A percentile compares a stretch with the other conserved stretches of the same genome.
phyloP scores from a whole-genome alignment of 2,329 filamentous ascomycete genomes.

The Penicillium glabrum region DNA sequence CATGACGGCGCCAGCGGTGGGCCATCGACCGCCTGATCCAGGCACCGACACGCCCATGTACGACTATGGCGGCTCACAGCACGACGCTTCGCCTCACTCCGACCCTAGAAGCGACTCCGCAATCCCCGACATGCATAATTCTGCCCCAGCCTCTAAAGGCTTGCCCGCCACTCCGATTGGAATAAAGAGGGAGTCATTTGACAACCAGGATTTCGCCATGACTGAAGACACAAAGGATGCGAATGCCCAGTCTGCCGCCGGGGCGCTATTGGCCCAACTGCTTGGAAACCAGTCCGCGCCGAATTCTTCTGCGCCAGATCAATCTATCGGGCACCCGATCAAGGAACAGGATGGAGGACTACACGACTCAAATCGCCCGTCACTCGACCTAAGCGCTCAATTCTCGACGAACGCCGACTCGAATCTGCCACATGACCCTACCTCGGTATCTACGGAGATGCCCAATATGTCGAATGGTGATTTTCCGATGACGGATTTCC shows the following conservation, averaged over 20 bases:
- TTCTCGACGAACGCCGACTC: constrained; percentile 4
- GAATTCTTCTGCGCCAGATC: constrained; percentile 16
- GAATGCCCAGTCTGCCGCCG: constrained; percentile 42
- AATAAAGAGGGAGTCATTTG: constrained; percentile 33
- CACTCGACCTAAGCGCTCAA: constrained; percentile 8
- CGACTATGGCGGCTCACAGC: constrained; percentile 37
- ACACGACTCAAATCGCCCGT: constrained; percentile 9
- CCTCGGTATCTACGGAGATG: constrained; percentile 14
- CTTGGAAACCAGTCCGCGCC: constrained; percentile 35
- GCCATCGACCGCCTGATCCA: constrained; percentile 46
- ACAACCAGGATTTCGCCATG: constrained; percentile 19
- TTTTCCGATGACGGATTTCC: constrained; percentile 15
- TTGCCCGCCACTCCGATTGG: constrained; percentile 29
- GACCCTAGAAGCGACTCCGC: constrained; percentile 37
- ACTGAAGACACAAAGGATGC: constrained; percentile 31
- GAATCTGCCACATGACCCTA: constrained; percentile 9
- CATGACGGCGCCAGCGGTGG: constrained; percentile 49
- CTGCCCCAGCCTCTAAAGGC: constrained; percentile 34
- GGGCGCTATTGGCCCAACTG: constrained; percentile 42
- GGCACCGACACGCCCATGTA: constrained; percentile 41
- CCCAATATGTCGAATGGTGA: constrained; percentile 18
- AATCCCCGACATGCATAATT: constrained; percentile 40
- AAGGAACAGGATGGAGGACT: constrained; percentile 18
- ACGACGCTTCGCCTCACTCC: constrained; percentile 27
- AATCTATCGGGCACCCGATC: constrained; percentile 8